A percentile compares a stretch with the other conserved stretches of the same genome.
phyloP scores from a whole-genome alignment of 352 stramenopile genomes.

The Phytophthora cactorum region DNA sequence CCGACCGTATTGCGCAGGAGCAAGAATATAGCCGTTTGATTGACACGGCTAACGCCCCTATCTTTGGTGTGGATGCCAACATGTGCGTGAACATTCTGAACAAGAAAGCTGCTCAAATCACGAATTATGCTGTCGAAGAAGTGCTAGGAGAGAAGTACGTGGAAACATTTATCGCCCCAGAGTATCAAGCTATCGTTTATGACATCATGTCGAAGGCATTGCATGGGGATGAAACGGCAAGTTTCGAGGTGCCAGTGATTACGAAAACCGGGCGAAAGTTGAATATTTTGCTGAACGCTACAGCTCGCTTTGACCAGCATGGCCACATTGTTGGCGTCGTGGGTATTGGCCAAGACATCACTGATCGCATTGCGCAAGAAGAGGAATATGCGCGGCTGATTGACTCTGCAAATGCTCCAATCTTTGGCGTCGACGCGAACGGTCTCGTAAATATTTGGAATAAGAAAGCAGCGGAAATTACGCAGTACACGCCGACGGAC shows the following conservation, averaged over 20 bases:
- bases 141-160: slow-evolving; percentile 43
- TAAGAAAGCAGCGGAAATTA: slow-evolving; percentile 71
- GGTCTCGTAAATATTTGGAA: slow-evolving; percentile 79
- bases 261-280: slow-evolving; percentile 67
- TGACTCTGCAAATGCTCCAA: slow-evolving; percentile 82
- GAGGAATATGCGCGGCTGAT: slow-evolving; percentile 68
- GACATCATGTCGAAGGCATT: slow-evolving; percentile 72
- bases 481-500: slow-evolving; percentile 55
- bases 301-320: slow-evolving; percentile 70
- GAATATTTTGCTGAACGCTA: slow-evolving; percentile 83
- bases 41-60: slow-evolving; percentile 72
- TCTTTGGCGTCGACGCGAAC: slow-evolving; percentile 83
- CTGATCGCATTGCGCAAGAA: slow-evolving; percentile 63
- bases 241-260: slow-evolving; percentile 82
- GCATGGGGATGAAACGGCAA: slow-evolving; percentile 62
- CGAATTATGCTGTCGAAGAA: too few species aligned
- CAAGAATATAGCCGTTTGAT: slow-evolving; percentile 78
- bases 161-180: slow-evolving; percentile 84
- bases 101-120: slow-evolving; percentile 61
- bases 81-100: slow-evolving; percentile 73
- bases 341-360: slow-evolving; percentile 80
- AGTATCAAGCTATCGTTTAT: slow-evolving; percentile 71
- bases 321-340: slow-evolving; percentile 72
- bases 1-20: slow-evolving; percentile 62
- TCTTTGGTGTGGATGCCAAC: slow-evolving; percentile 71